These are phyloP conservation scores for Phytophthora hibernalis DNA, from an alignment of 352 stramenopile genomes.

Conservation along the genomic window DNA sequence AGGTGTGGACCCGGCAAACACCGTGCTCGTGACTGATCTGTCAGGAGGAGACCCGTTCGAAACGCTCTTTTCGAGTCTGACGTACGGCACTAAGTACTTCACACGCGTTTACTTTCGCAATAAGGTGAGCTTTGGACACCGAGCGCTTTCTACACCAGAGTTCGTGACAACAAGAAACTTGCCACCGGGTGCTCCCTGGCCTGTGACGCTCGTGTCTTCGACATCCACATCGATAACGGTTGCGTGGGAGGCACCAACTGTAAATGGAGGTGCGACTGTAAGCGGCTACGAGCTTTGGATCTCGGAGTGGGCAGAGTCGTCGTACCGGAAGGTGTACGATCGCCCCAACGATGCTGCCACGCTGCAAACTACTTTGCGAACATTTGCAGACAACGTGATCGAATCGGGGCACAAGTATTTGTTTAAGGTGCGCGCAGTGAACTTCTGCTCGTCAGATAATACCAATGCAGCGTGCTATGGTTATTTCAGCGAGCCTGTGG, in stretches of 20 bases:
- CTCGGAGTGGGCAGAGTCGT: conserved; percentile 92
- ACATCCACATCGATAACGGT: conserved; percentile 92
- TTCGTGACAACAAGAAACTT: conserved; percentile 90
- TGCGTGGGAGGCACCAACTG: conserved; percentile 88
- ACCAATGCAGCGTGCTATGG: conserved; percentile 85
- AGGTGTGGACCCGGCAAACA: conserved; percentile 54
- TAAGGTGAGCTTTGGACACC: conserved; percentile 80
- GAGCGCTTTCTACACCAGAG: conserved; percentile 71
- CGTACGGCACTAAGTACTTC: conserved; percentile 91
- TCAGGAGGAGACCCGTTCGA: conserved; percentile 77
- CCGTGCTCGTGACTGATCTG: conserved; percentile 75
- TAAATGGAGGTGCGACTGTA: conserved; percentile 92
- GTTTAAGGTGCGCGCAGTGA: conserved; percentile 95
- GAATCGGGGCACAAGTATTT: conserved; percentile 92
- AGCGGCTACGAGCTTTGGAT: conserved; percentile 97
- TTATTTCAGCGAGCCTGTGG: conserved; percentile 86
- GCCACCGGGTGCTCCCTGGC: conserved; percentile 82
- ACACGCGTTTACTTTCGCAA: conserved; percentile 93
- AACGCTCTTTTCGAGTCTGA: conserved; percentile 70
- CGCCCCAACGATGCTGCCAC: conserved; percentile 86
- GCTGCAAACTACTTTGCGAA: conserved; percentile 77
- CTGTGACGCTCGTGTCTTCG: conserved; percentile 91
- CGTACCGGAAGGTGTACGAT: conserved; percentile 94
- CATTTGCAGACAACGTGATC: conserved; percentile 85
- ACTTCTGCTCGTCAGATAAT: conserved; percentile 91